Conservation (phyloP, 1,284 basidiomycete species). For the Violaceomyces palustris region DNA sequence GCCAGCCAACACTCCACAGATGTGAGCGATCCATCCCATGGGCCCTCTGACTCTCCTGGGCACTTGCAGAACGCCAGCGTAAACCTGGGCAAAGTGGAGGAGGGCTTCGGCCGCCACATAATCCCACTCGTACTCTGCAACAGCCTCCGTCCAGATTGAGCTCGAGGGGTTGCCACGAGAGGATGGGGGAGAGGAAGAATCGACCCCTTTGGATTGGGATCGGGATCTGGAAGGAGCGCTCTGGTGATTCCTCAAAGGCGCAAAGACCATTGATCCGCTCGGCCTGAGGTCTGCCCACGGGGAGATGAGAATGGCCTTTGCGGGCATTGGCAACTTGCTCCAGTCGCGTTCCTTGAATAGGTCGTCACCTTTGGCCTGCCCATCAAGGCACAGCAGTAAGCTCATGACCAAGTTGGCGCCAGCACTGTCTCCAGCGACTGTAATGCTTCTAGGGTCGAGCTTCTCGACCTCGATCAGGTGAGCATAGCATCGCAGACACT, state of each 20-base stretch:
- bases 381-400: conserved; percentile 42
- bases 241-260: conserved; percentile 24
- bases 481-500: conserved; percentile 50
- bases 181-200: background rate
- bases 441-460: conserved; percentile 35
- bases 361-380: conserved; percentile 24
- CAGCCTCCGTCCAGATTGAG: conserved; percentile 32
- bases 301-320: conserved; percentile 45
- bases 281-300: conserved; percentile 50
- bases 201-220: too few species aligned
- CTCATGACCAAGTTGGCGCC: conserved; percentile 47
- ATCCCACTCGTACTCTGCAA: conserved; percentile 42
- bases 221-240: conserved; percentile 1
- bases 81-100: conserved; percentile 50
- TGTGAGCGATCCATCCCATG: conserved; percentile 43
- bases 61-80: conserved; percentile 38
- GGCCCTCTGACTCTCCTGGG: conserved; percentile 46
- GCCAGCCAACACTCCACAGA: conserved; percentile 35
- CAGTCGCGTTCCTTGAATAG: conserved; percentile 41
- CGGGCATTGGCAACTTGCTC: conserved; percentile 43
- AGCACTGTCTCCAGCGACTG: conserved; percentile 49
- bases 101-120: conserved; percentile 47
- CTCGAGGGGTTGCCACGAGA: too few species aligned
- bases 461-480: conserved; percentile 48
- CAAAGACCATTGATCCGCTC: conserved; percentile 25